Conservation (phyloP, 2,329 filamentous ascomycete species). For the Penicillium sp. region DNA sequence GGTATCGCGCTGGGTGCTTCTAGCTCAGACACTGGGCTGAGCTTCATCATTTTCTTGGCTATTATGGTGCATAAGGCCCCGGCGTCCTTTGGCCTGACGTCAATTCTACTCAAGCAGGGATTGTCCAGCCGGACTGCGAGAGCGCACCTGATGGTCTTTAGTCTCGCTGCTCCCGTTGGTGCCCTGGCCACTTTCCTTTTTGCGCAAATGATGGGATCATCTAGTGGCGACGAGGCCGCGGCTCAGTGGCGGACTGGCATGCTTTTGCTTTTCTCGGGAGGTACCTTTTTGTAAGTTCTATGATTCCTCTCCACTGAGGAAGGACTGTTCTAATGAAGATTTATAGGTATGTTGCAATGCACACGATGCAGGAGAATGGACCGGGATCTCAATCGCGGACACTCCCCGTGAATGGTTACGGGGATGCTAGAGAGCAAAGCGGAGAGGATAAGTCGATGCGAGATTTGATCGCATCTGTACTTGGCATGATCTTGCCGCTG, state of each 20-base stretch:
- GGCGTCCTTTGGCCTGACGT: constrained; percentile 91
- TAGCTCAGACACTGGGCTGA: constrained; percentile 75
- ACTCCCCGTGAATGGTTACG: constrained; percentile 46
- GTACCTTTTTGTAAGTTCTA: constrained; percentile 83
- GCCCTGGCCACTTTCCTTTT: constrained; percentile 82
- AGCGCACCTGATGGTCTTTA: constrained; percentile 87
- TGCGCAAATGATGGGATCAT: constrained; percentile 69
- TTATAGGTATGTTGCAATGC: constrained; percentile 91
- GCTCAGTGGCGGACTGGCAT: constrained; percentile 90
- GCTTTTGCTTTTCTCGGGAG: constrained; percentile 90
- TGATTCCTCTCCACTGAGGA: neutral
- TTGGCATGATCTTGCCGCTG: constrained; percentile 52
- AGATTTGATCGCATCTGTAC: constrained; percentile 51
- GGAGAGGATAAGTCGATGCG: constrained; percentile 48
- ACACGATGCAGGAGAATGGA: constrained; percentile 85
- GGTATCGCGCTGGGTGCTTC: constrained; percentile 95
- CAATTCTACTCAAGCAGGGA: constrained; percentile 86
- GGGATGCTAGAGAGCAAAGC: constrained; percentile 41
- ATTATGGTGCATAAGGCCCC: constrained; percentile 98
- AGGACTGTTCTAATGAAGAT: constrained; percentile 16
- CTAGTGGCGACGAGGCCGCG: constrained; percentile 56
- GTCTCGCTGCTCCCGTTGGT: constrained; percentile 83
- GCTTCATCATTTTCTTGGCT: constrained; percentile 90
- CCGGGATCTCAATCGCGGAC: constrained; percentile 37
- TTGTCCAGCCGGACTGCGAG: constrained; percentile 83